A percentile compares a stretch with the other conserved stretches of the same genome.
phyloP scores from a whole-genome alignment of 768 basidiomycete genomes.

The Rubroboletus satanas region DNA sequence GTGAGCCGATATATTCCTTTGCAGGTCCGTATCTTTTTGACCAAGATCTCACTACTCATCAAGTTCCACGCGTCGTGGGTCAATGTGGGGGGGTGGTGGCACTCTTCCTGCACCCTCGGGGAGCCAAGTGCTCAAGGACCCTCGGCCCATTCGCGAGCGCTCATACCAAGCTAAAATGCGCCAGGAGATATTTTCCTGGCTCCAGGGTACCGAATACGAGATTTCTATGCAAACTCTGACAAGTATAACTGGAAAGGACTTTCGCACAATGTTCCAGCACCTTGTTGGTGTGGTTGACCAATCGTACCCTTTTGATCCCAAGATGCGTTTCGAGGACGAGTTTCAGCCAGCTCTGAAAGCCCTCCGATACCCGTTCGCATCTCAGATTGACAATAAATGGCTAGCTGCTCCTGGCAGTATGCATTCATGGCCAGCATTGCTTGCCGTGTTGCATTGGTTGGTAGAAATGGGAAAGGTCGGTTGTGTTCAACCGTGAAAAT shows the following conservation, averaged over 20 bases:
- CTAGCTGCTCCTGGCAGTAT: conserved; percentile 83
- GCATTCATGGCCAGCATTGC: conserved; percentile 86
- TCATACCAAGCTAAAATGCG: conserved; percentile 72
- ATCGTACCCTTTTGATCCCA: conserved; percentile 52
- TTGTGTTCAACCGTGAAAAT: conserved; percentile 1
- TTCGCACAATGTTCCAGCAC: conserved; percentile 78
- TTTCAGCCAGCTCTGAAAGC: conserved; percentile 71
- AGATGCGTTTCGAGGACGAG: conserved; percentile 73
- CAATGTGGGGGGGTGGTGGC: conserved; percentile 60
- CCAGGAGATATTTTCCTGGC: conserved; percentile 70
- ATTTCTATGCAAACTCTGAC: conserved; percentile 64
- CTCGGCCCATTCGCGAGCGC: conserved; percentile 73
- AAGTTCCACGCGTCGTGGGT: conserved; percentile 73
- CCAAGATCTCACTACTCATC: not conserved
- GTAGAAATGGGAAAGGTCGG: conserved; percentile 79
- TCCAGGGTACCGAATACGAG: conserved; percentile 62
- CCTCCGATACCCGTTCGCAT: conserved; percentile 76
- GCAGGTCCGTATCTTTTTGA: conserved; percentile 3
- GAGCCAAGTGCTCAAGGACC: conserved; percentile 63
- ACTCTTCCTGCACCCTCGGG: conserved; percentile 44
- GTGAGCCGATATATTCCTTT: conserved; percentile 34
- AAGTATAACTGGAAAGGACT: conserved; percentile 84
- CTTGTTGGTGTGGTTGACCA: conserved; percentile 72
- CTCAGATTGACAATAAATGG: conserved; percentile 80
- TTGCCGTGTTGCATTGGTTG: conserved; percentile 92